A percentile compares a stretch with the other conserved stretches of the same genome.
These are phyloP conservation scores for Closterium sp. DNA, from an alignment of 139 green algal genomes.

Conservation along the genomic window DNA sequence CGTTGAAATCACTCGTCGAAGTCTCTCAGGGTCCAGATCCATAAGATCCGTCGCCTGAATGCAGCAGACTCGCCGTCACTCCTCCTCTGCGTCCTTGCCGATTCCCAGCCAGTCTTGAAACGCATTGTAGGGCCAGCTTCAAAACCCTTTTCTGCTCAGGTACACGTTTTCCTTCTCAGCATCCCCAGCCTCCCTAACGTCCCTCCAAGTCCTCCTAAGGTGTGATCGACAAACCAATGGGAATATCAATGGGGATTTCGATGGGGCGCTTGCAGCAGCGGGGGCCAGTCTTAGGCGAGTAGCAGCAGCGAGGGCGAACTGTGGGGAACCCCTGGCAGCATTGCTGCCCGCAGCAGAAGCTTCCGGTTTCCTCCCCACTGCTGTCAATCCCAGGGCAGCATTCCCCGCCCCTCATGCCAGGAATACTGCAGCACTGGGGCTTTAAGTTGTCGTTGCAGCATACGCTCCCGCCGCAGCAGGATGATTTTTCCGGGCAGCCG, in stretches of 20 bases:
- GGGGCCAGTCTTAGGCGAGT: background rate
- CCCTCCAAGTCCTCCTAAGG: background rate
- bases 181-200: too few relatives aligned
- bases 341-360: background rate
- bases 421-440: background rate
- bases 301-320: background rate
- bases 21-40: too few relatives aligned
- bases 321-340: background rate
- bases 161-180: too few relatives aligned
- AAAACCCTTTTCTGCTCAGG: too few relatives aligned
- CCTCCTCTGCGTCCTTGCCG: too few relatives aligned
- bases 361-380: background rate
- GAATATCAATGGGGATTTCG: background rate
- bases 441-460: background rate
- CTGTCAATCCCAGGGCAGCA: background rate
- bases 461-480: background rate
- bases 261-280: background rate
- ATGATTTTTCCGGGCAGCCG: background rate
- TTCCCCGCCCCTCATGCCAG: background rate
- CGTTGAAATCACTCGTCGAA: too few relatives aligned
- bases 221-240: background rate
- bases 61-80: too few relatives aligned
- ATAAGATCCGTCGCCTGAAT: too few relatives aligned
- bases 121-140: too few relatives aligned
- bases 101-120: too few relatives aligned